Percentiles rank a stretch among this genome's conserved stretches.
These are phyloP conservation scores for Acer yangbiense DNA, from an alignment of 345 rosid species.

Conservation along the genomic window DNA sequence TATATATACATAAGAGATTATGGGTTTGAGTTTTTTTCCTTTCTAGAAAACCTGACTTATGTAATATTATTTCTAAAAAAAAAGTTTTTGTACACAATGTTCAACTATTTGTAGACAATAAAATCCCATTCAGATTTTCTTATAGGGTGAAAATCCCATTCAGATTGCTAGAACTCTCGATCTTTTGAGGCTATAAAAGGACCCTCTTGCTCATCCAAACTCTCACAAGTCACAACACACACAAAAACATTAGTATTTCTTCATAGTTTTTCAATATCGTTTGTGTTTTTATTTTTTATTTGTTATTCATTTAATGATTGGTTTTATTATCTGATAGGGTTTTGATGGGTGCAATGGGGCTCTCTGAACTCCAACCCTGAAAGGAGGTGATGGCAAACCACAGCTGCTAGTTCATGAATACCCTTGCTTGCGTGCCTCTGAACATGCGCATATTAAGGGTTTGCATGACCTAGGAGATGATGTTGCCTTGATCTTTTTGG, in stretches of 20 bases:
- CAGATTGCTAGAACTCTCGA: not conserved
- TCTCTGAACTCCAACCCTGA: conserved; percentile 52
- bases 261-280: not conserved
- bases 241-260: not conserved
- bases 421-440: conserved; percentile 36
- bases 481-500: conserved; percentile 44
- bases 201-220: not conserved
- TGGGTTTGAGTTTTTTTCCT: too few relatives aligned
- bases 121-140: conserved; percentile 16
- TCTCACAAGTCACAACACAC: not conserved
- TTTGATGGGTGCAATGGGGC: conserved; percentile 35
- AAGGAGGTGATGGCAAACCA: conserved; percentile 48
- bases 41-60: too few relatives aligned
- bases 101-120: conserved; percentile 17
- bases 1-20: too few relatives aligned
- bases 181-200: conserved; percentile 34
- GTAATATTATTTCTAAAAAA: too few relatives aligned
- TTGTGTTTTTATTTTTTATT: not conserved
- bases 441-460: conserved; percentile 45
- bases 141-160: not conserved
- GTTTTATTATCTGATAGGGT: not conserved
- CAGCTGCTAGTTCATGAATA: conserved; percentile 69
- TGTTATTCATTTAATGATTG: not conserved
- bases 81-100: not conserved
- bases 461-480: conserved; percentile 62